Base-by-base conservation (phyloP, 768 basidiomycete species). In the Tylopilus plumbeoviolaceoides region DNA sequence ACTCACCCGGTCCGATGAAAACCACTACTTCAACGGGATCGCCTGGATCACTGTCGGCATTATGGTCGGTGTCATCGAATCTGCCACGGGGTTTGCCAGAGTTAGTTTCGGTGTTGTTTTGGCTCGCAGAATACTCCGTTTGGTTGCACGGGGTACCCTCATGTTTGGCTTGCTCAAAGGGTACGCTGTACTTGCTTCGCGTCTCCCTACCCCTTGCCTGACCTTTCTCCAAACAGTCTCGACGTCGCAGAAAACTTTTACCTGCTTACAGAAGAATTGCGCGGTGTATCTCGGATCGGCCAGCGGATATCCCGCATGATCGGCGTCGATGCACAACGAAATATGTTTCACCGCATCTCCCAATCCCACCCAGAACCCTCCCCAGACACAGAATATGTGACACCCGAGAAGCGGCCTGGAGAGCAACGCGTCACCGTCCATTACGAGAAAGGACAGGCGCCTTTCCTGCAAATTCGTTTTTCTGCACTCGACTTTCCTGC, bases 121-220 rank as follows among this genome's bases (percentile, higher is more conserved):
- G 14, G 72, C 77, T 9, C 75, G 89, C 35, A 78, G 88, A 15
- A 70, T 82, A 20, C 54, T 91, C 33, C 74, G 85, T 41, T 66
- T 85, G 47, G 36, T 83, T 11, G 74, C 75, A 3, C 75, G 87
- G 43, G 77, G 73, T 0, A 76, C 70, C 57, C 63, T 91, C 18
- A 76, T 80, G 53, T 76, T 85, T 50, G 89, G 89, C 17, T 57
- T 84, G 20, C 68, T 82, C 27, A 84, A 84, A 71, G 88, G 89
- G 89, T 89, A 55, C 51, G 82, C 68, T 23, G 2, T n/a, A 8
- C 18, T 33, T 10, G 8, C 42, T 20, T n/a, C 28, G 0, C 14
- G 12, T 12, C 33, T 48, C 38, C 1, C 14, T 35, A 12, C 31
- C 21, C 14, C 27, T 35, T 0, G 14, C n/a, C 44, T 51, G 23